Percentiles rank a stretch among this genome's conserved stretches.
Evolutionary conservation across 176 grass and related monocot genomes (phyloP).

Genomic region (Aegilops umbellulata): DNA sequence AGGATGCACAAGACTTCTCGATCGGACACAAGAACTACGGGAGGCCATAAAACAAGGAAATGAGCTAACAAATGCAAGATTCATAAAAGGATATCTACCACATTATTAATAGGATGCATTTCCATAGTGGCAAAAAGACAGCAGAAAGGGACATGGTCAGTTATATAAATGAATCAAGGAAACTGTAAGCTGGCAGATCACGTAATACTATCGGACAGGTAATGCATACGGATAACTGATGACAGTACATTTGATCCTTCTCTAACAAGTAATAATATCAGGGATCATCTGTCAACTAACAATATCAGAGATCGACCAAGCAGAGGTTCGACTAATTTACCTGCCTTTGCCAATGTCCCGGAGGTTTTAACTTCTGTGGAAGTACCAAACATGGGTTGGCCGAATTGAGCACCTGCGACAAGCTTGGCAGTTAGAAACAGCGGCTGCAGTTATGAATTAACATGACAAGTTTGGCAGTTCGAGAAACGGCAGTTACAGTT

Average conservation of each 20-base stretch:
- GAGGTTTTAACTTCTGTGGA: background rate
- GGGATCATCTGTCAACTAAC: background rate
- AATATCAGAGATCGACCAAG: background rate
- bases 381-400: background rate
- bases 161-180: background rate
- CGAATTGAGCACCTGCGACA: background rate
- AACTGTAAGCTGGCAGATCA: background rate
- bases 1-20: background rate
- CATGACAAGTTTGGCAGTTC: background rate
- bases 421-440: background rate
- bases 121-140: background rate
- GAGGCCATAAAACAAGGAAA: background rate
- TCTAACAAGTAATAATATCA: background rate
- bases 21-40: background rate
- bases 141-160: background rate
- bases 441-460: background rate
- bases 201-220: background rate
- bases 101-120: background rate
- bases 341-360: background rate
- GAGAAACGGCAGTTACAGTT: background rate
- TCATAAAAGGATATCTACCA: background rate
- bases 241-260: background rate
- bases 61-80: background rate
- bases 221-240: background rate
- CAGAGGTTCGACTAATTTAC: background rate